Evolutionary conservation across 179 eudicot genomes (phyloP).

Genomic region (Gypsophila paniculata): DNA sequence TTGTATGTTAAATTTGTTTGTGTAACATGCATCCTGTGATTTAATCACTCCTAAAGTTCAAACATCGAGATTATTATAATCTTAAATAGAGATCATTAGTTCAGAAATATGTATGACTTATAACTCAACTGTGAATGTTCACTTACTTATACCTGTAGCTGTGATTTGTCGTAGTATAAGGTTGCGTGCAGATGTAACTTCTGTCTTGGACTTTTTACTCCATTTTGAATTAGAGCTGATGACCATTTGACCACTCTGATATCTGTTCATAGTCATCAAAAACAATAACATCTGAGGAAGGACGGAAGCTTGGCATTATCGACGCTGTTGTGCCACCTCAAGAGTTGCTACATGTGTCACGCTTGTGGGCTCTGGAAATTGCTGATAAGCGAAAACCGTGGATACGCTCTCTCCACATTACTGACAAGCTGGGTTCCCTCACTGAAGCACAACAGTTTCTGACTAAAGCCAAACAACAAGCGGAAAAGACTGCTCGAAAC

Average conservation of each 20-base stretch:
- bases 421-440: conserved; percentile 65
- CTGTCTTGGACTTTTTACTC: background rate
- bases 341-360: conserved; percentile 63
- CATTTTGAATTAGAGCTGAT: background rate
- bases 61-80: background rate
- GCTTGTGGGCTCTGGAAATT: conserved; percentile 81
- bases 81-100: background rate
- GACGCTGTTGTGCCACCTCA: conserved; percentile 68
- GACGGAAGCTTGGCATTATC: conserved; percentile 66
- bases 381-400: conserved; percentile 71
- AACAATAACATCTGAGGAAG: conserved; percentile 70
- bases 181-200: background rate
- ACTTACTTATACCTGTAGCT: background rate
- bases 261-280: conserved; percentile 52
- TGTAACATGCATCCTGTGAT: background rate
- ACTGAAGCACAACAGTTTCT: conserved; percentile 54
- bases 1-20: background rate
- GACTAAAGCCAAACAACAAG: conserved; percentile 61
- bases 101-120: background rate
- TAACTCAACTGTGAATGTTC: background rate
- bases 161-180: background rate
- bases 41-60: background rate
- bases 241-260: background rate
- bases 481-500: conserved; percentile 56
- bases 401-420: conserved; percentile 67